Conservation (phyloP, 441 rosid species). For the Manihot esculenta region DNA sequence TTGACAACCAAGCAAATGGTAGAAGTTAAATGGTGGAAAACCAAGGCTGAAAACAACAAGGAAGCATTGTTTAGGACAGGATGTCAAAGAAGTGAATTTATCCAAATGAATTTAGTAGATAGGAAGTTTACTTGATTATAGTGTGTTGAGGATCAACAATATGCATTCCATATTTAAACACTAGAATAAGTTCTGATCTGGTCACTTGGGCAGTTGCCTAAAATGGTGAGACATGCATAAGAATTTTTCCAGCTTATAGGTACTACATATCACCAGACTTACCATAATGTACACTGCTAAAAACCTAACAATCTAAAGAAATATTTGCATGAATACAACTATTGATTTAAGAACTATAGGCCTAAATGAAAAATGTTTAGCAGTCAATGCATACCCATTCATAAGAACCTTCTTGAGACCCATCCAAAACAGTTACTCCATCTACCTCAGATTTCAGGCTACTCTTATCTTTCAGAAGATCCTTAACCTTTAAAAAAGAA, state of each 20-base stretch:
- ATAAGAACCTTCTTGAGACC: conserved; percentile 96
- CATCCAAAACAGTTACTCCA: conserved; percentile 85
- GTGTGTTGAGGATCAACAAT: not conserved
- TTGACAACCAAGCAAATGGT: not conserved
- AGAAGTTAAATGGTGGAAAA: not conserved
- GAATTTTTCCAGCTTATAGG: no score
- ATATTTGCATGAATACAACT: not conserved
- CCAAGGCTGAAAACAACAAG: not conserved
- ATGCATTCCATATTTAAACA: no score
- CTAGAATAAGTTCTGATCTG: no score
- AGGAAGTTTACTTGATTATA: not conserved
- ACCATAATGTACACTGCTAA: not conserved
- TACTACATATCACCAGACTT: no score
- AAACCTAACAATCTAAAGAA: not conserved
- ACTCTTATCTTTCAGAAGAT: conserved; percentile 75
- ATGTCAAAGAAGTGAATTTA: not conserved
- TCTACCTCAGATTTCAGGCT: conserved; percentile 57
- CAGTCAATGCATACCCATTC: conserved; percentile 68
- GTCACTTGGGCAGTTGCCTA: no score
- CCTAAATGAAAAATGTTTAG: not conserved
- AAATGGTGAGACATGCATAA: no score
- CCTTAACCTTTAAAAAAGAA: conserved; percentile 63
- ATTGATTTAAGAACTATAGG: not conserved
- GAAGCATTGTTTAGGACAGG: not conserved
- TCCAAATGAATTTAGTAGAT: not conserved